These are phyloP conservation scores for Tausonia pullulans DNA, from an alignment of 1,284 basidiomycete genomes.

Conservation along the genomic window DNA sequence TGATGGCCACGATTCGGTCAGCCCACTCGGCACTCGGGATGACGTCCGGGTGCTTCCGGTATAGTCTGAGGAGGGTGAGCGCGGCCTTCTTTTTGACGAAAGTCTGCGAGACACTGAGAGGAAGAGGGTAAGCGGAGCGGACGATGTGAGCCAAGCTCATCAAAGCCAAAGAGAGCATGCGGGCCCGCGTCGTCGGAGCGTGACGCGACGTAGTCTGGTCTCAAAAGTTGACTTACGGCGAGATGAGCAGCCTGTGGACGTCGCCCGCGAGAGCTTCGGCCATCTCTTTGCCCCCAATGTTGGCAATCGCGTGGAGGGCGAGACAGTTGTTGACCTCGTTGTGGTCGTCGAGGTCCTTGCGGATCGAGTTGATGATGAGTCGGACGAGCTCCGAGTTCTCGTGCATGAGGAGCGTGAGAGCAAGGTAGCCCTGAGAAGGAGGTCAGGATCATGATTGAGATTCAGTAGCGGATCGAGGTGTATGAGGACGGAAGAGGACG, in stretches of 20 bases:
- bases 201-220: too few relatives aligned
- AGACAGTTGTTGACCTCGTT: slow-evolving; percentile 94
- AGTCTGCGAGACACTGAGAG: slow-evolving; percentile 68
- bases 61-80: slow-evolving; percentile 78
- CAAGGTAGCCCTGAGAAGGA: slow-evolving; percentile 78
- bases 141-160: background rate
- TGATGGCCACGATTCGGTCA: slow-evolving; percentile 79
- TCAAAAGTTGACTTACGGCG: slow-evolving; percentile 53
- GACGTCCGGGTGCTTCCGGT: slow-evolving; percentile 90
- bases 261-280: slow-evolving; percentile 87
- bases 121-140: slow-evolving; percentile 7
- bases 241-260: slow-evolving; percentile 89
- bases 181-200: too few relatives aligned
- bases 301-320: slow-evolving; percentile 94
- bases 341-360: slow-evolving; percentile 91
- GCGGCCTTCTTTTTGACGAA: slow-evolving; percentile 99
- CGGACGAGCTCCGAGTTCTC: slow-evolving; percentile 95
- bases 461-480: too few relatives aligned
- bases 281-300: slow-evolving; percentile 96
- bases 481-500: background rate
- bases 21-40: slow-evolving; percentile 94
- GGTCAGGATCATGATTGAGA: background rate
- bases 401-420: slow-evolving; percentile 93
- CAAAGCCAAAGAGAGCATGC: too few relatives aligned
- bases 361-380: slow-evolving; percentile 93